These are phyloP conservation scores for Vigna reflexopilosa DNA, from an alignment of 306 rosid genomes.

Conservation along the genomic window DNA sequence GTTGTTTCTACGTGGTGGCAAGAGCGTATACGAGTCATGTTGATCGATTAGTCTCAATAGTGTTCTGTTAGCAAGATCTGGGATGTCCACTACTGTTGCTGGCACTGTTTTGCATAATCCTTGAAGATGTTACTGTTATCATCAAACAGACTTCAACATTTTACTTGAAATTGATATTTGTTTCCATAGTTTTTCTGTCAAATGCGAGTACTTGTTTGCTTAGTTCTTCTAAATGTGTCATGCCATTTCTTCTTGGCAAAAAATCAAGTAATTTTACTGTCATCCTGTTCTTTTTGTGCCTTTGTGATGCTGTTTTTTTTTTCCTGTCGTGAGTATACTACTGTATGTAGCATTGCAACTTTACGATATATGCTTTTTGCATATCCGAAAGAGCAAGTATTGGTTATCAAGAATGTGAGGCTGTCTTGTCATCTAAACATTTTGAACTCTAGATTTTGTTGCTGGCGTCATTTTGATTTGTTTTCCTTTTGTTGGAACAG, in stretches of 20 bases:
- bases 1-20: conserved; percentile 8
- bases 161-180: background rate
- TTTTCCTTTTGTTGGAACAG: conserved; percentile 53
- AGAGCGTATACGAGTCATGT: conserved; percentile 15
- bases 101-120: conserved; percentile 13
- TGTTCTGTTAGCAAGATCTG: conserved; percentile 2
- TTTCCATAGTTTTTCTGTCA: background rate
- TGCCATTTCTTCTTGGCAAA: background rate
- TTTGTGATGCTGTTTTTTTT: background rate
- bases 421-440: background rate
- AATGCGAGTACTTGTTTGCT: background rate
- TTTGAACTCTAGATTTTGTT: conserved; percentile 9
- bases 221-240: background rate
- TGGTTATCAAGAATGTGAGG: background rate
- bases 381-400: background rate
- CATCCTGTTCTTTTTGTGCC: background rate
- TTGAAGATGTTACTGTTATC: conserved; percentile 3
- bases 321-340: background rate
- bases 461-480: conserved; percentile 28
- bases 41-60: conserved; percentile 13
- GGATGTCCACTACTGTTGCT: conserved; percentile 9
- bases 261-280: background rate
- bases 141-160: conserved; percentile 9
- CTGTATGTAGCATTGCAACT: background rate
- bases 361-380: background rate